Conservation (phyloP, 2,329 filamentous ascomycete species). For the Aspergillus pseudonomiae region DNA sequence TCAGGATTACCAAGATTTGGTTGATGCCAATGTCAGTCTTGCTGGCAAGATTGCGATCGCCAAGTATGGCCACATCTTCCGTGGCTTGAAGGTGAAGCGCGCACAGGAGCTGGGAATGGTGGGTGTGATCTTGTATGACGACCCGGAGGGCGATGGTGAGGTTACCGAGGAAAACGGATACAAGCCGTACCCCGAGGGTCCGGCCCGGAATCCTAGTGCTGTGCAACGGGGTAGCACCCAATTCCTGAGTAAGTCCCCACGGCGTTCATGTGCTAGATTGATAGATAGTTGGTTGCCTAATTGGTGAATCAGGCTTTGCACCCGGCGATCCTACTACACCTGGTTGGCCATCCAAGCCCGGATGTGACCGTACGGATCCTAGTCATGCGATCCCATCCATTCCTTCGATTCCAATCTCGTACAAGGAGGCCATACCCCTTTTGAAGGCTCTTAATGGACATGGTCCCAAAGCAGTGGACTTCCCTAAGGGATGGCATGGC, state of each 20-base stretch:
- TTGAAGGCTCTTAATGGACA: constrained; percentile 89
- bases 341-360: constrained; percentile 90
- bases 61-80: constrained; percentile 84
- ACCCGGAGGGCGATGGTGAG: constrained; percentile 85
- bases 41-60: constrained; percentile 84
- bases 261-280: not conserved
- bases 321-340: constrained; percentile 85
- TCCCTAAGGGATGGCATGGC: constrained; percentile 73
- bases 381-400: constrained; percentile 76
- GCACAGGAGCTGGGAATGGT: constrained; percentile 89
- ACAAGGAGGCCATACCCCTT: constrained; percentile 80
- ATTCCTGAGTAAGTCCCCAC: constrained; percentile 67
- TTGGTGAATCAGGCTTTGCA: constrained; percentile 50
- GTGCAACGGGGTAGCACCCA: constrained; percentile 88
- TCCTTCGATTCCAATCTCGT: constrained; percentile 89
- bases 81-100: constrained; percentile 88
- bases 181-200: constrained; percentile 78
- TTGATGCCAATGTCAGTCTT: constrained; percentile 73
- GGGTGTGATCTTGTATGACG: constrained; percentile 80
- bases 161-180: constrained; percentile 81
- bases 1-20: constrained; percentile 79
- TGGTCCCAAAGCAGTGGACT: constrained; percentile 74
- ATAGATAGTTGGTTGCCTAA: not conserved
- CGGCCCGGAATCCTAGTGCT: constrained; percentile 82
- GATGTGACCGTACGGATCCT: constrained; percentile 73